These are phyloP conservation scores for Fusarium sambucinum DNA, from an alignment of 2,329 filamentous ascomycete genomes.

Conservation along the genomic window DNA sequence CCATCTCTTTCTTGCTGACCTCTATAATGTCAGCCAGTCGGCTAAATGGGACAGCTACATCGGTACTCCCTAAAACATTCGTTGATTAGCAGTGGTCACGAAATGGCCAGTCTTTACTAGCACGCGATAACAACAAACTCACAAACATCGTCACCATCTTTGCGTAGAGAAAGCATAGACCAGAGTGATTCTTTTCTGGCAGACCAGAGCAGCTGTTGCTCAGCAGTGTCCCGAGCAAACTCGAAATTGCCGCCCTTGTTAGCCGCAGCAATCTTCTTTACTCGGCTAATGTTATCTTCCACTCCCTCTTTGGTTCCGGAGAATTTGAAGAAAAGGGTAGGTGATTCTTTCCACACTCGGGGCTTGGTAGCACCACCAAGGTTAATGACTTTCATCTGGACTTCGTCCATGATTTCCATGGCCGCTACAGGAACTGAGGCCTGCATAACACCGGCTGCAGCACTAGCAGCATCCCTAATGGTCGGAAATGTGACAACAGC, in stretches of 20 bases:
- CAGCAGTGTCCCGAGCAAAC: slow-evolving; percentile 77
- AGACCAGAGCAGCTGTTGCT: slow-evolving; percentile 82
- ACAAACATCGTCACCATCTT: slow-evolving; percentile 76
- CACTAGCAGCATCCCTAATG: slow-evolving; percentile 80
- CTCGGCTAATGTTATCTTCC: slow-evolving; percentile 78
- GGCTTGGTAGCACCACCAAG: slow-evolving; percentile 76
- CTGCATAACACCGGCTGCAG: slow-evolving; percentile 81
- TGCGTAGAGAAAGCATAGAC: slow-evolving; percentile 80
- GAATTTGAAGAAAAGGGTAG: slow-evolving; percentile 88
- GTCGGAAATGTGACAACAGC: slow-evolving; percentile 84
- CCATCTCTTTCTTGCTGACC: slow-evolving; percentile 88
- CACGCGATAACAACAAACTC: slow-evolving; percentile 1
- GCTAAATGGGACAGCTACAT: slow-evolving; percentile 85
- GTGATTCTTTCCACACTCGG: slow-evolving; percentile 77
- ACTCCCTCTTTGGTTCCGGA: slow-evolving; percentile 83
- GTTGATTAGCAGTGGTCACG: background rate
- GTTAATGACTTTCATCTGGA: slow-evolving; percentile 88
- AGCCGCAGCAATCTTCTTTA: slow-evolving; percentile 73
- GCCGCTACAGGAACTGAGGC: slow-evolving; percentile 78
- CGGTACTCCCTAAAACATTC: slow-evolving; percentile 73
- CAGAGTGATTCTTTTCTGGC: slow-evolving; percentile 87
- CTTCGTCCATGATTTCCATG: slow-evolving; percentile 90
- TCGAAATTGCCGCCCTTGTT: slow-evolving; percentile 78
- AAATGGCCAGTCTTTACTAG: background rate
- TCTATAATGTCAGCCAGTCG: slow-evolving; percentile 81